Evolutionary conservation across 148 eudicot genomes (phyloP).

Genomic region (Camellia lanceoleosa): DNA sequence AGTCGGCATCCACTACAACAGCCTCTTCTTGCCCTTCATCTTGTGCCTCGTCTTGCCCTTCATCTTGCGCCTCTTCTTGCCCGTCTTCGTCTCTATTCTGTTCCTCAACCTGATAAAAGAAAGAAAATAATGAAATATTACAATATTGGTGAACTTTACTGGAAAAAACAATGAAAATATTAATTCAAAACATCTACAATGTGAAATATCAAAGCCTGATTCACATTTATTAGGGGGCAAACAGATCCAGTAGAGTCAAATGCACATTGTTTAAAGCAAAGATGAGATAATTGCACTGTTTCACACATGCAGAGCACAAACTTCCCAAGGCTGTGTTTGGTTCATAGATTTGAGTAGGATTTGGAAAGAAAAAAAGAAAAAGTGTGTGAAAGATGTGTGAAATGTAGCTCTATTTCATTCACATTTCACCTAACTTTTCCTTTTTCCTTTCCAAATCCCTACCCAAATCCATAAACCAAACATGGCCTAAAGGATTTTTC

Average conservation of each 20-base stretch:
- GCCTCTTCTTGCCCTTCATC: conserved; percentile 76
- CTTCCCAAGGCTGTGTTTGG: neutral
- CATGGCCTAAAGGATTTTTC: no score
- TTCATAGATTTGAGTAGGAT: no score
- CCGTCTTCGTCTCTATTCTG: conserved; percentile 48
- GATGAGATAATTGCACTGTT: neutral
- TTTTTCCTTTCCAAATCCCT: no score
- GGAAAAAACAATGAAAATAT: neutral
- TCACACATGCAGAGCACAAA: conserved; percentile 2
- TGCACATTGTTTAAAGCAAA: neutral
- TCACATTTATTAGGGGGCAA: neutral
- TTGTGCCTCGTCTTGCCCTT: conserved; percentile 29
- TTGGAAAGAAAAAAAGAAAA: no score
- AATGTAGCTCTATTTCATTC: no score
- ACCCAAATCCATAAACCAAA: no score
- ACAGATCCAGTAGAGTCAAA: neutral
- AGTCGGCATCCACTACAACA: conserved; percentile 90
- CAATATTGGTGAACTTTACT: conserved; percentile 5
- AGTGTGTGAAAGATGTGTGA: no score
- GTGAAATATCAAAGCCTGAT: neutral
- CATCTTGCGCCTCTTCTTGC: conserved; percentile 22
- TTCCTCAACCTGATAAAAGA: conserved; percentile 30
- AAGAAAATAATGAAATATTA: neutral
- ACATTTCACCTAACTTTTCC: no score
- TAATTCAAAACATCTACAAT: neutral